Conservation (phyloP, 345 rosid species). For the Mercurialis annua region DNA sequence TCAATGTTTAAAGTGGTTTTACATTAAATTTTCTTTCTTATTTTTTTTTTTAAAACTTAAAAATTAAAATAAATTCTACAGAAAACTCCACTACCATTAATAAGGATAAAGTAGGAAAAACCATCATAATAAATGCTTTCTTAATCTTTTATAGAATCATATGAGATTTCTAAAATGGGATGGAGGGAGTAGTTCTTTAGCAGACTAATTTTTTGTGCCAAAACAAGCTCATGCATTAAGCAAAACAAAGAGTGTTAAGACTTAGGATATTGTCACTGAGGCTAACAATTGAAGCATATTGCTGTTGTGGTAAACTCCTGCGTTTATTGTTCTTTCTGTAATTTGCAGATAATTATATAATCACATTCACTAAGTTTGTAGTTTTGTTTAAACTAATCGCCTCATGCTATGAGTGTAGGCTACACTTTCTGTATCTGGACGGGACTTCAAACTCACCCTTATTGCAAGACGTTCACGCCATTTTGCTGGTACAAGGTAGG, state of each 20-base stretch:
- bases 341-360: neutral
- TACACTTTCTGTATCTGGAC: constrained; percentile 67
- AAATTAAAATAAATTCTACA: no score
- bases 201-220: neutral
- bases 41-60: no score
- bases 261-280: neutral
- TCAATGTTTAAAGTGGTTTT: no score
- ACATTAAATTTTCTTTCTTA: no score
- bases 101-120: no score
- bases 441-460: constrained; percentile 72
- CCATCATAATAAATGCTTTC: no score
- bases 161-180: no score
- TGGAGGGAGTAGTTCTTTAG: no score
- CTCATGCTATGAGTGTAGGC: constrained; percentile 46
- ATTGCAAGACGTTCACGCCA: constrained; percentile 98
- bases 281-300: neutral
- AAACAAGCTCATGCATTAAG: neutral
- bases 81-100: no score
- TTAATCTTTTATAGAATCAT: no score
- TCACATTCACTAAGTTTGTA: neutral
- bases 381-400: constrained; percentile 16
- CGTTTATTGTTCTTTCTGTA: constrained; percentile 6
- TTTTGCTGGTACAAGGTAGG: constrained; percentile 96
- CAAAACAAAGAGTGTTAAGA: neutral
- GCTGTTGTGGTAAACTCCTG: neutral